Base-by-base conservation (phyloP, 1,284 basidiomycete genomes). In the Ceratobasidium sp. region DNA sequence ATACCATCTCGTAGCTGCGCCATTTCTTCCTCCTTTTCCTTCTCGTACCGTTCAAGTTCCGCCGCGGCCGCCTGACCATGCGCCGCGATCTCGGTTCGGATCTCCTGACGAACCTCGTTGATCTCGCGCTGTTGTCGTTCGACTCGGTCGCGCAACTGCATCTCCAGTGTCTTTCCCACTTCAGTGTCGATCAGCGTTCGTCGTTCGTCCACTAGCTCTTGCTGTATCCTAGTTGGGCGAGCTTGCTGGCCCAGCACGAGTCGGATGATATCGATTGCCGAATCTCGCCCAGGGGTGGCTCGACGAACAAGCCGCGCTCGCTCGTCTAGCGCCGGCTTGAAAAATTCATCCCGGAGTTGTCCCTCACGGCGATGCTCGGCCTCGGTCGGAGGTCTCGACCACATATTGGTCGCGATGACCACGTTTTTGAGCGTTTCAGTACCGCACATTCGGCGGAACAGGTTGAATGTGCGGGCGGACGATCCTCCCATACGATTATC, bases 321-420 rank as follows among this genome's bases (percentile, higher is more conserved):
- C 12, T 79, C 76, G 26, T 81, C 80, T 40, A 83, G 42, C 20
- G 81, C 81, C 5, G 80, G 79, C 72, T 82, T 81, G 80, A 82
- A 84, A 79, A 83, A 81, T 13, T 80, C 40, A 2, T 42, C 78
- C 53, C 13, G 26, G 2, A 84, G 79, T 71, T 84, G 79, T n/a
- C 69, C 13, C 64, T 82, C 81, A 18, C 82, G 79, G 10, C 61
- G 42, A 33, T 64, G 78, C 15, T 80, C 81, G 13, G 46, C 28
- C 3, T 42, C 71, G 3, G 13, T 51, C 15, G 67, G 71, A 2
- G 73, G 58, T n/a, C 44, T 56, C 12, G 77, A 79, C 83, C 83
- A 84, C 82, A 83, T 83, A 40, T 77, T 83, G 15, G 83, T 84
- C 23, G 81, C 81, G 60, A 84, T 79, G 18, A 82, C 55, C 56